phyloP scores from a whole-genome alignment of 2,329 filamentous ascomycete genomes.

The Exophiala lecanii-corni region DNA sequence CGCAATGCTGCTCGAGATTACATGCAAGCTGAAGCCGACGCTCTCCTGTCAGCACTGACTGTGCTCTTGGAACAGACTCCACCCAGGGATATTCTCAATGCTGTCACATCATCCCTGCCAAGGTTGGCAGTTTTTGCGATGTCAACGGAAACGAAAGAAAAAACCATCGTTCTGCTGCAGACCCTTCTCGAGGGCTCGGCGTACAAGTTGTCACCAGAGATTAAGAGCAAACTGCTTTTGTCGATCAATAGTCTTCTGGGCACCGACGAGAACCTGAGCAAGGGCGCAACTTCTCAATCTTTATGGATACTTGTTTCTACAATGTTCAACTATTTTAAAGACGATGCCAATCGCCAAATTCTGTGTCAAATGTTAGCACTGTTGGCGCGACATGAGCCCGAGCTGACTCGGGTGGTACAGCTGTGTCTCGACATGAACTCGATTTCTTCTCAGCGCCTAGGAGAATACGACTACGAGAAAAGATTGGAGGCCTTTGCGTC shows the following conservation, averaged over 20 bases:
- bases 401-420: slow-evolving; percentile 57
- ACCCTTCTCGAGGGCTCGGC: slow-evolving; percentile 41
- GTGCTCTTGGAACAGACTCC: slow-evolving; percentile 57
- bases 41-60: slow-evolving; percentile 73
- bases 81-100: slow-evolving; percentile 18
- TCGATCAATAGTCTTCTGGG: slow-evolving; percentile 17
- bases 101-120: slow-evolving; percentile 18
- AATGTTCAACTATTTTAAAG: slow-evolving; percentile 86
- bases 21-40: slow-evolving; percentile 12
- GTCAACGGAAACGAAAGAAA: slow-evolving; percentile 11
- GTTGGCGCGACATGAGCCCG: slow-evolving; percentile 61
- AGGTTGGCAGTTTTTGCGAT: slow-evolving; percentile 17
- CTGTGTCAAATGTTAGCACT: slow-evolving; percentile 69
- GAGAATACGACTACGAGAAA: slow-evolving; percentile 82
- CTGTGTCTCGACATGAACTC: slow-evolving; percentile 80
- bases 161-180: slow-evolving; percentile 16
- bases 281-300: slow-evolving; percentile 55
- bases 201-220: slow-evolving; percentile 17
- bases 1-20: slow-evolving; percentile 11
- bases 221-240: slow-evolving; percentile 21
- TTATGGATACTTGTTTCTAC: slow-evolving; percentile 72
- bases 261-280: slow-evolving; percentile 23
- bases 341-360: slow-evolving; percentile 68
- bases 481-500: slow-evolving; percentile 70
- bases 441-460: slow-evolving; percentile 65